Conservation (phyloP, 257 asterid species). For the Ballota nigra region DNA sequence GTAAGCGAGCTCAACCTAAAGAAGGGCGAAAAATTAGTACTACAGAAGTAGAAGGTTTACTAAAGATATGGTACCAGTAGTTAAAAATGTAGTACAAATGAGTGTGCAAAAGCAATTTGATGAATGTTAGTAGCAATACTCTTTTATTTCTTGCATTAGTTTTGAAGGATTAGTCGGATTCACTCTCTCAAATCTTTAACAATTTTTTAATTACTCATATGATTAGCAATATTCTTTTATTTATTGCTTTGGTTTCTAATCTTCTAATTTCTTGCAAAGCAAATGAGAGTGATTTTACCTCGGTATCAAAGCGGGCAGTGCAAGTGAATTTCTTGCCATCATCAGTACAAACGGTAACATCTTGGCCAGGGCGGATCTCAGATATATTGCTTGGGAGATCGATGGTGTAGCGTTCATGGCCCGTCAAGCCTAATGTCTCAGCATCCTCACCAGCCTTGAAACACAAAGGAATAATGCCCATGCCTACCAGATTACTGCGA, state of each 20-base stretch:
- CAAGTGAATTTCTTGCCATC: conserved; percentile 81
- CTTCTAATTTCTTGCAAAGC: too few species aligned
- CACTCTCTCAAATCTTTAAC: neutral
- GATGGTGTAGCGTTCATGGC: conserved; percentile 82
- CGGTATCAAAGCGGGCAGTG: conserved; percentile 84
- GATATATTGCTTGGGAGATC: conserved; percentile 77
- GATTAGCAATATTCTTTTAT: too few species aligned
- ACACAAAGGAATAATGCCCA: conserved; percentile 94
- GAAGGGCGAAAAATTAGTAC: neutral
- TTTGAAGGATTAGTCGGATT: neutral
- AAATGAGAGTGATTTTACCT: conserved; percentile 63
- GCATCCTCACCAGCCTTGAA: conserved; percentile 97
- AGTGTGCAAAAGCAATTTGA: too few species aligned
- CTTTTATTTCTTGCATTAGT: too few species aligned
- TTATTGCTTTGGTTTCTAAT: too few species aligned
- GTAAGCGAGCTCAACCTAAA: conserved; percentile 68
- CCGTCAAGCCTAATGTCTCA: conserved; percentile 82
- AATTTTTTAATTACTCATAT: too few species aligned
- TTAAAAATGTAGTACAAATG: too few species aligned
- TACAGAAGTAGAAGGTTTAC: too few species aligned
- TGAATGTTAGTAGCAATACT: too few species aligned
- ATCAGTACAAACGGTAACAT: conserved; percentile 65
- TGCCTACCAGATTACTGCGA: conserved; percentile 92
- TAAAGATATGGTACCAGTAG: too few species aligned
- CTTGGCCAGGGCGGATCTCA: conserved; percentile 94